These are phyloP conservation scores for Kuraishia hungarica DNA, from an alignment of 805 yeast species.

Conservation along the genomic window DNA sequence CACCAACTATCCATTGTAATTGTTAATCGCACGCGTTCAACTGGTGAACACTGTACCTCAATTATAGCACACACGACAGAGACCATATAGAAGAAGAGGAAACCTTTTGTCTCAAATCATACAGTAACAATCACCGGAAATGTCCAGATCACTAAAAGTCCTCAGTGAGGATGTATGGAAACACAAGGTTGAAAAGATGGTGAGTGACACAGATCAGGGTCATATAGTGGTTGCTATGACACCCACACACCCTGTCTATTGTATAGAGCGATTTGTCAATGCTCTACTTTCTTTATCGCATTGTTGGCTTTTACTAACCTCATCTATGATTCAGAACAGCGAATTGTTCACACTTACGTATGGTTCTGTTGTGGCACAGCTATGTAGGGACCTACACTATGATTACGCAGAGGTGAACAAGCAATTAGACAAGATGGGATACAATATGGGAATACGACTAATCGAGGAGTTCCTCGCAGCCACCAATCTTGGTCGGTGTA, in stretches of 20 bases:
- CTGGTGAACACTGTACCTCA: no score
- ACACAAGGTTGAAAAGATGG: conserved; percentile 75
- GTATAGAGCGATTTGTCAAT: no score
- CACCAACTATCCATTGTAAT: no score
- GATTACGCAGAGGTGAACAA: conserved; percentile 74
- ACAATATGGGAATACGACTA: conserved; percentile 83
- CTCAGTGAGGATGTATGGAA: conserved; percentile 92
- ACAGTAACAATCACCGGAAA: background rate
- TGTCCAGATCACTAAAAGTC: conserved; percentile 31
- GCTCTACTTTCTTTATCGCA: no score
- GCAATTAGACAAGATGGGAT: conserved; percentile 89
- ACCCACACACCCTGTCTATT: no score
- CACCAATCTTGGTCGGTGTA: conserved; percentile 80
- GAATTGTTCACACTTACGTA: conserved; percentile 93
- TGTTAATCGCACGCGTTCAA: no score
- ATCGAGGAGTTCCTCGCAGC: conserved; percentile 91
- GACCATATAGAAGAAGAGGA: background rate
- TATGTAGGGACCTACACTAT: conserved; percentile 73
- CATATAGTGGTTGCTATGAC: no score
- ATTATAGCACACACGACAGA: background rate
- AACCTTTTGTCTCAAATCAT: background rate
- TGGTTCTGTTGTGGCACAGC: conserved; percentile 87
- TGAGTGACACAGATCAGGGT: no score
- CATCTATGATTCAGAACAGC: conserved; percentile 44
- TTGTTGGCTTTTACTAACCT: background rate